Conservation (phyloP, 768 basidiomycete genomes). For the Lyophyllum semitale region DNA sequence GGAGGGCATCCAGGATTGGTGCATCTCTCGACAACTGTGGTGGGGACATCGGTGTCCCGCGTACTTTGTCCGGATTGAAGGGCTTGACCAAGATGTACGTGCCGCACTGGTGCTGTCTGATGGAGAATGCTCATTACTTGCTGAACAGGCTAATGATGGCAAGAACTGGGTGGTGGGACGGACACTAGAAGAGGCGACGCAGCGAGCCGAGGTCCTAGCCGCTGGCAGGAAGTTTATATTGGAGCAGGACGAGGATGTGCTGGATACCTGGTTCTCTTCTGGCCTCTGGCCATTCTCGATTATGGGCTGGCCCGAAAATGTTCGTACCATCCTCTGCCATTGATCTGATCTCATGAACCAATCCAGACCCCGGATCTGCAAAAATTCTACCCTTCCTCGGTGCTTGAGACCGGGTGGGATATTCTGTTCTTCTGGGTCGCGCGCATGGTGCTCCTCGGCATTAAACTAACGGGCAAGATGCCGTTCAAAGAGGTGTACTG, state of each 20-base stretch:
- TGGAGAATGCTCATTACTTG: background rate
- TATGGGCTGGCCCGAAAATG: slow-evolving; percentile 96
- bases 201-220: slow-evolving; percentile 71
- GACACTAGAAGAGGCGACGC: slow-evolving; percentile 71
- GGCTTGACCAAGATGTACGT: slow-evolving; percentile 65
- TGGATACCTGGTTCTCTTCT: slow-evolving; percentile 99
- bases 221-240: slow-evolving; percentile 69
- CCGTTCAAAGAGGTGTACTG: slow-evolving; percentile 96
- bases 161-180: slow-evolving; percentile 93
- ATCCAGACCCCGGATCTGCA: slow-evolving; percentile 73
- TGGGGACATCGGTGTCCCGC: slow-evolving; percentile 98
- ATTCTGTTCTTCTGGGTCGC: slow-evolving; percentile 99
- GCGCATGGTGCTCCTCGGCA: slow-evolving; percentile 93
- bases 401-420: slow-evolving; percentile 99
- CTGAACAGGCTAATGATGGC: slow-evolving; percentile 58
- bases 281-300: slow-evolving; percentile 98
- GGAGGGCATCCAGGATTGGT: slow-evolving; percentile 97
- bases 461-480: slow-evolving; percentile 85
- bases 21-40: slow-evolving; percentile 98
- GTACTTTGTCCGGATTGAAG: slow-evolving; percentile 88
- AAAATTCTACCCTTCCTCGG: slow-evolving; percentile 84
- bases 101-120: background rate
- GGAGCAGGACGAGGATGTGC: slow-evolving; percentile 93
- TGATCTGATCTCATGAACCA: background rate
- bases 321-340: slow-evolving; percentile 22